Conservation (phyloP, 768 basidiomycete genomes). For the Suillus fuscotomentosus region DNA sequence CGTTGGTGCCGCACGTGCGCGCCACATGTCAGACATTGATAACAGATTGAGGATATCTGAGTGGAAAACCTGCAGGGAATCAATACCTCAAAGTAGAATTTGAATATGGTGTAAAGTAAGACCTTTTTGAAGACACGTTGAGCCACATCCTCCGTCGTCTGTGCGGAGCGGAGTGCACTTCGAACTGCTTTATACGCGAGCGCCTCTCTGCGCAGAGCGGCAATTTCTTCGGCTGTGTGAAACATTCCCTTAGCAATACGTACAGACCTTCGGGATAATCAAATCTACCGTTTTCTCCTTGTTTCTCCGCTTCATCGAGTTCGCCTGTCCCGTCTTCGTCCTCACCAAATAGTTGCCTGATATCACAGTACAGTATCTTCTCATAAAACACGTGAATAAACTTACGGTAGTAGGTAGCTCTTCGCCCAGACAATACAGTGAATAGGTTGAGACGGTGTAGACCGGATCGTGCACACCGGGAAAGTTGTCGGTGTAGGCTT, state of each 20-base stretch:
- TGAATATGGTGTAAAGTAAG: not conserved
- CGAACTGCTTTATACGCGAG: conserved; percentile 85
- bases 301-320: conserved; percentile 87
- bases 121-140: conserved; percentile 86
- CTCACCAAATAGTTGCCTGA: conserved; percentile 91
- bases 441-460: conserved; percentile 94
- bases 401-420: conserved; percentile 90
- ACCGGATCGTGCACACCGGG: conserved; percentile 96
- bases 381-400: conserved; percentile 2
- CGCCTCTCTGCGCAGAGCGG: conserved; percentile 84
- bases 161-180: conserved; percentile 51
- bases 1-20: conserved; percentile 78
- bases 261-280: conserved; percentile 13
- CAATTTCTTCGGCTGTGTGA: conserved; percentile 80
- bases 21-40: conserved; percentile 98
- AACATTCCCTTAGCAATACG: not conserved
- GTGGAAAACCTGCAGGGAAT: conserved; percentile 69
- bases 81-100: not conserved
- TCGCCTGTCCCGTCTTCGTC: conserved; percentile 82
- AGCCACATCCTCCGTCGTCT: conserved; percentile 49
- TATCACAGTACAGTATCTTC: not conserved
- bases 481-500: conserved; percentile 94
- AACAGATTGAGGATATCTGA: conserved; percentile 86
- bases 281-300: conserved; percentile 83
- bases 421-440: conserved; percentile 99